These are phyloP conservation scores for Fusarium solani-melongenae DNA, from an alignment of 2,329 filamentous ascomycete species.

Conservation along the genomic window DNA sequence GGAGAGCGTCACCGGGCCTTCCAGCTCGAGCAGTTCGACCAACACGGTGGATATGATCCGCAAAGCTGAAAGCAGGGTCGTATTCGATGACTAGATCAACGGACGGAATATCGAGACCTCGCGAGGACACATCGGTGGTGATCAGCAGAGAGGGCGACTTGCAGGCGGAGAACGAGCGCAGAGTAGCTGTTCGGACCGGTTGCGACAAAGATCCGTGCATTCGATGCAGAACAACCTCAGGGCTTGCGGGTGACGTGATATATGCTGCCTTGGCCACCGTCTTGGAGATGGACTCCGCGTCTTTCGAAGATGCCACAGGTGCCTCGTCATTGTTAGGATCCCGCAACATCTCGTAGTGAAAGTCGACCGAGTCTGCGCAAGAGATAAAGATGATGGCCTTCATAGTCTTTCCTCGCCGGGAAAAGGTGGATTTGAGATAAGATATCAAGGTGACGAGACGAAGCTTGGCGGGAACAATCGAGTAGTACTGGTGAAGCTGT, in stretches of 20 bases:
- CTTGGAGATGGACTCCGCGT: slow-evolving; percentile 56
- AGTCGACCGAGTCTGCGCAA: slow-evolving; percentile 96
- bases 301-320: slow-evolving; percentile 44
- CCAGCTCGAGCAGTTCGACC: slow-evolving; percentile 95
- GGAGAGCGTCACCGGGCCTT: slow-evolving; percentile 83
- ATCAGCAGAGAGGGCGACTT: slow-evolving; percentile 84
- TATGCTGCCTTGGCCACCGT: slow-evolving; percentile 78
- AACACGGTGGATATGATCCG: slow-evolving; percentile 94
- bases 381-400: slow-evolving; percentile 98
- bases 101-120: slow-evolving; percentile 93
- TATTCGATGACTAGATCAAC: slow-evolving; percentile 97
- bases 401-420: slow-evolving; percentile 90
- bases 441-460: slow-evolving; percentile 89
- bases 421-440: slow-evolving; percentile 87
- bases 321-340: slow-evolving; percentile 47
- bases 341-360: slow-evolving; percentile 88
- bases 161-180: slow-evolving; percentile 81
- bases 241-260: slow-evolving; percentile 80
- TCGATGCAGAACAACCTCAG: slow-evolving; percentile 79
- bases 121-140: slow-evolving; percentile 94
- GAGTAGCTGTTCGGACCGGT: slow-evolving; percentile 85
- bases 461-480: slow-evolving; percentile 88
- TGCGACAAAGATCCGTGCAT: slow-evolving; percentile 95
- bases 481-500: slow-evolving; percentile 92
- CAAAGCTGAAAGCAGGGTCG: slow-evolving; percentile 91